These are phyloP conservation scores for Blastobotrys arbuscula DNA, from an alignment of 1,139 yeast species.

Conservation along the genomic window DNA sequence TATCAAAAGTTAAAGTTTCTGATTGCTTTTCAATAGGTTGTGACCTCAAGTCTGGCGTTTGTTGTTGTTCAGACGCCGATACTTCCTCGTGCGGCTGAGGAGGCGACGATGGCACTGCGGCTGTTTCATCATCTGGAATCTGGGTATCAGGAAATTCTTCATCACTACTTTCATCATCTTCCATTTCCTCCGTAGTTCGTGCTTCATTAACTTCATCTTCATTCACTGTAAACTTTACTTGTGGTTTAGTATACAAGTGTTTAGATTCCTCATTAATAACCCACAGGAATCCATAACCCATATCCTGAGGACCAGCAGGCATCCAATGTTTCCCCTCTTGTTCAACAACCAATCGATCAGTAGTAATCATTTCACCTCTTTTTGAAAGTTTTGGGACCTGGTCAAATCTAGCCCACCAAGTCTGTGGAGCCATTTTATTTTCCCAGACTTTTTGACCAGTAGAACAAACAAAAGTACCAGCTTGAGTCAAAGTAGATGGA, in stretches of 20 bases:
- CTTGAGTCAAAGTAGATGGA: conserved; percentile 83
- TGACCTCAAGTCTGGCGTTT: too few relatives aligned
- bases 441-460: conserved; percentile 91
- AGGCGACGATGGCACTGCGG: background rate
- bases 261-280: conserved; percentile 54
- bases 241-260: conserved; percentile 31
- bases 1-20: background rate
- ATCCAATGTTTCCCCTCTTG: conserved; percentile 53
- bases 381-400: conserved; percentile 67
- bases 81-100: conserved; percentile 1
- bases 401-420: conserved; percentile 72
- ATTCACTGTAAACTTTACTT: background rate
- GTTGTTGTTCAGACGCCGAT: background rate
- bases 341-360: conserved; percentile 57
- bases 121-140: conserved; percentile 15
- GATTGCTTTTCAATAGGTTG: background rate
- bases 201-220: background rate
- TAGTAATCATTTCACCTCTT: conserved; percentile 53
- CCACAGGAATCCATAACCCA: conserved; percentile 88
- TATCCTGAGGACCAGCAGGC: conserved; percentile 78
- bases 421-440: conserved; percentile 67
- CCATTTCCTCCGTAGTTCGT: conserved; percentile 4
- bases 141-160: conserved; percentile 26
- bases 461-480: conserved; percentile 70
- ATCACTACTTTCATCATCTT: conserved; percentile 21